These are phyloP conservation scores for Beauveria caledonica DNA, from an alignment of 2,329 filamentous ascomycete genomes.

Conservation along the genomic window DNA sequence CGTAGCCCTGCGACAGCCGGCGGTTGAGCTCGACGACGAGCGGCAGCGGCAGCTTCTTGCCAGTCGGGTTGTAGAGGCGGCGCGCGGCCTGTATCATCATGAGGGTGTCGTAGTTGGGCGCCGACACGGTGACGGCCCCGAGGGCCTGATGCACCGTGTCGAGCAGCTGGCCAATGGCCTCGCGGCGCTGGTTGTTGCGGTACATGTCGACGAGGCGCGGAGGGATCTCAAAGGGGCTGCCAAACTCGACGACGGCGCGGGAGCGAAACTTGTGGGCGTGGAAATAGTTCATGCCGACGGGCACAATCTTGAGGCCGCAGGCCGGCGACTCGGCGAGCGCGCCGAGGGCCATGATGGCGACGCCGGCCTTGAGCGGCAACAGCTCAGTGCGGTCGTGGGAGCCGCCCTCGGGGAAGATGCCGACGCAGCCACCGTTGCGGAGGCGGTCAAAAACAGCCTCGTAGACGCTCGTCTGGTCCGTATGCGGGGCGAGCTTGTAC, in stretches of 20 bases:
- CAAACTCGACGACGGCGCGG: conserved; percentile 91
- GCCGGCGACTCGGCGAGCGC: conserved; percentile 77
- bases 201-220: conserved; percentile 78
- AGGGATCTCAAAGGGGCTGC: conserved; percentile 78
- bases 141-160: conserved; percentile 82
- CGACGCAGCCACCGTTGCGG: conserved; percentile 76
- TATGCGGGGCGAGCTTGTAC: conserved; percentile 84
- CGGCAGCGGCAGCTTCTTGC: conserved; percentile 85
- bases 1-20: conserved; percentile 83
- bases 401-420: conserved; percentile 94
- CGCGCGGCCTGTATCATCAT: conserved; percentile 95
- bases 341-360: conserved; percentile 95
- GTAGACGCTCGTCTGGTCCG: conserved; percentile 90
- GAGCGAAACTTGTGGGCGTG: conserved; percentile 98
- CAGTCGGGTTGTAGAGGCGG: conserved; percentile 86
- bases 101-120: conserved; percentile 89
- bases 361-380: conserved; percentile 87
- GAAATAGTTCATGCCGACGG: conserved; percentile 99
- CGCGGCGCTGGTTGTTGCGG: conserved; percentile 70
- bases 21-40: conserved; percentile 92
- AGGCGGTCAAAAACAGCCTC: conserved; percentile 84
- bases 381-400: conserved; percentile 92
- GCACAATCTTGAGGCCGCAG: conserved; percentile 88
- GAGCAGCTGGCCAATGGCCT: conserved; percentile 77
- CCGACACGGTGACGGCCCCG: conserved; percentile 81